Base-by-base conservation (phyloP, 2,329 filamentous ascomycete species). In the Talaromyces sp. region DNA sequence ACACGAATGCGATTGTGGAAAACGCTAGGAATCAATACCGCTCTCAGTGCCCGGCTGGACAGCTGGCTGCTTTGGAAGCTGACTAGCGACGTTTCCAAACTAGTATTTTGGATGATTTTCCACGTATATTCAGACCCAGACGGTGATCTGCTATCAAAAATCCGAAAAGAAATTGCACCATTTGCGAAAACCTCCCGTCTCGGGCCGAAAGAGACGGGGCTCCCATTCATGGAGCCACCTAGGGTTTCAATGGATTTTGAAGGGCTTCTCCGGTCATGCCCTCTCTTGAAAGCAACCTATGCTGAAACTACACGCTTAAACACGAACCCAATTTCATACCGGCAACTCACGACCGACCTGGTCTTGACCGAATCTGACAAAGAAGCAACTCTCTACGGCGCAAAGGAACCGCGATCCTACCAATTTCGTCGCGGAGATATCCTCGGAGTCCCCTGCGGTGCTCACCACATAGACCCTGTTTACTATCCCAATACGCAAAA, bases 51-150 rank as follows among this genome's bases (percentile, higher is more conserved):
- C 14, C 67, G 73, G 4, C 70, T 71, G 51, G 81, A 84, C 60
- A 67, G 82, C n/a, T 76, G 76, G n/a, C 67, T 85, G 7, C 69
- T 85, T 28, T 86, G 83, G 83, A 82, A 82, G 9, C 73, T 82
- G 68, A 81, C 83, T 65, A 80, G 80, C 16, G 84, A 86, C 65
- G 76, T 80, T 5, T 80, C 80, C 57, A 76, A 78, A 4, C 70
- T 85, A 59, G 75, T 80, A n/a, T 83, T 82, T 67, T 84, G 82
- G 81, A 77, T 79, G 63, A 64, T 83, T 8, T 70, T 81, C 30
- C 78, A 80, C 56, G 76, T 84, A 44, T 76, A 79, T 59, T 70
- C 76, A 0, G 75, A 76, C 14, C 71, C 74, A 2, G 68, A 23
- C 23, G 23, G 23, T 23, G 23, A 68, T 0, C 72, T 83, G 14